phyloP scores from a whole-genome alignment of 768 basidiomycete species.

The Leccinum barrowsii region DNA sequence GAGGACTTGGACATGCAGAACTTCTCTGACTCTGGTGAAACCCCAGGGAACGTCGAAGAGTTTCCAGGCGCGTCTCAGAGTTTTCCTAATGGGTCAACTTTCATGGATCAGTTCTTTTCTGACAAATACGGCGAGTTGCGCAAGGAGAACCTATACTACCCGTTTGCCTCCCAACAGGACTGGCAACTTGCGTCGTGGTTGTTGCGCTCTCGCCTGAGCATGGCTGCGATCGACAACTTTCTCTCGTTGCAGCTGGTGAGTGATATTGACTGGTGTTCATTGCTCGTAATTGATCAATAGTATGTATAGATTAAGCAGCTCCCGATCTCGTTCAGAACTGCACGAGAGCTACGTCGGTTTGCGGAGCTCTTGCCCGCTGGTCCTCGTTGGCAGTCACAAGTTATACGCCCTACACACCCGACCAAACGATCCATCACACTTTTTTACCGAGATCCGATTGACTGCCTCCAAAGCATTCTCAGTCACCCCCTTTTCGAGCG shows the following conservation, averaged over 20 bases:
- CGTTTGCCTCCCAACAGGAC: neutral
- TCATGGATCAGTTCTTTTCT: slow-evolving; percentile 3
- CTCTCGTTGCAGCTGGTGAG: neutral
- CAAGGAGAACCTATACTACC: neutral
- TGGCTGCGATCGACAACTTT: slow-evolving; percentile 1
- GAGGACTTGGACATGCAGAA: neutral
- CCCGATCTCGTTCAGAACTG: neutral
- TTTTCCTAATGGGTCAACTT: neutral
- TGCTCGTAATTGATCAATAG: neutral
- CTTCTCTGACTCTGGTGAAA: neutral
- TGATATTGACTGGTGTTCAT: neutral
- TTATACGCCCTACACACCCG: neutral
- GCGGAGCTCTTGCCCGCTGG: neutral
- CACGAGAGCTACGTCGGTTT: neutral
- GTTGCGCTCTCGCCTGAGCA: slow-evolving; percentile 3
- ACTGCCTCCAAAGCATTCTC: neutral
- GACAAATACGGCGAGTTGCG: neutral
- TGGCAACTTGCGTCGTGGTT: slow-evolving; percentile 4
- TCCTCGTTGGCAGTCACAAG: neutral
- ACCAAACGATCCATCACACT: neutral
- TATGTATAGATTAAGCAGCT: neutral
- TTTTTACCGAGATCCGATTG: neutral
- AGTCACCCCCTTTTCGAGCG: neutral
- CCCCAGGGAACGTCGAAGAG: neutral
- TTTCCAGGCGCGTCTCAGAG: neutral